phyloP scores from a whole-genome alignment of 371 early-diverging fungal genomes.

The Racocetra persica region DNA sequence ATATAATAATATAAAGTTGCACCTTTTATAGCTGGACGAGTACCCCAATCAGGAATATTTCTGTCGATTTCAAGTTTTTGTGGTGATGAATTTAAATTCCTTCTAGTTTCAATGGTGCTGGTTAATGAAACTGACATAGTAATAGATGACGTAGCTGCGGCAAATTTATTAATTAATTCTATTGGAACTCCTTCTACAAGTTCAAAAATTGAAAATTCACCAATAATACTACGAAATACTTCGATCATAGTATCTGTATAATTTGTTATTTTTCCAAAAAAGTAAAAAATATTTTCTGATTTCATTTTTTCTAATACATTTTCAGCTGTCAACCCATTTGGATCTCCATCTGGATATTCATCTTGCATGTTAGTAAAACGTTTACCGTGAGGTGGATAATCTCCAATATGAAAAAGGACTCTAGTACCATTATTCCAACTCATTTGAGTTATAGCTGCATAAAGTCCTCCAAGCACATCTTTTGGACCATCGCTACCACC shows the following conservation, averaged over 20 bases:
- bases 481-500: constrained; percentile 26
- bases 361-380: neutral
- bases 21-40: too few species aligned
- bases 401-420: constrained; percentile 16
- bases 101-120: neutral
- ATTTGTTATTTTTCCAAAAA: neutral
- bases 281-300: neutral
- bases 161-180: neutral
- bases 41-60: too few species aligned
- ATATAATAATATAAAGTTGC: too few species aligned
- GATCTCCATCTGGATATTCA: constrained; percentile 10
- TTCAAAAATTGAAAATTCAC: neutral
- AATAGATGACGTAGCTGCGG: neutral
- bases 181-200: neutral
- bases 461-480: constrained; percentile 9
- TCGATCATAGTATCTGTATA: neutral
- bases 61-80: too few species aligned
- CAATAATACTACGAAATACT: neutral
- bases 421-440: constrained; percentile 7
- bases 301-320: neutral
- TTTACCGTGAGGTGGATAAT: constrained; percentile 23
- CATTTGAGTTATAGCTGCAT: neutral
- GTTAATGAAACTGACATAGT: neutral
- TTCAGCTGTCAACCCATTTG: constrained; percentile 10
- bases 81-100: too few species aligned